Evolutionary conservation across 2,329 filamentous ascomycete species (phyloP), one percentile per base, ranked within the genome.

Genomic region (Sporothrix curviconia): DNA sequence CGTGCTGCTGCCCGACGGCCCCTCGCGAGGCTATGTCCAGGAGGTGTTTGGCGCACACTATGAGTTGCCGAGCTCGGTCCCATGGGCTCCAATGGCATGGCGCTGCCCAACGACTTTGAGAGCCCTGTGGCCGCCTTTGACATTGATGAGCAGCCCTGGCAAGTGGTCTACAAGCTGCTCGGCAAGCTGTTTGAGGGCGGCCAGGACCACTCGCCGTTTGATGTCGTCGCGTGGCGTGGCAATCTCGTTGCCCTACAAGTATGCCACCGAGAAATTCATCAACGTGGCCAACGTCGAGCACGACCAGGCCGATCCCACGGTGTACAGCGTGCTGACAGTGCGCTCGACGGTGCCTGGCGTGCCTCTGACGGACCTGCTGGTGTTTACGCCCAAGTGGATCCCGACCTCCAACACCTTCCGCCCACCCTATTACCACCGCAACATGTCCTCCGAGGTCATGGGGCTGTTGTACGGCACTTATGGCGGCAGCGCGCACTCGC

Each of bases 161-260:
- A 51, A 19, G 73, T 88, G 2, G 72, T 85, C 0, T 79, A 79
- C 63, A 87, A 87, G 65, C 78, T 87, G 46, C 77, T 76, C 1
- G 84, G 84, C 1, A 76, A 78, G 42, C 78, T 86, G 37, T 86
- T 85, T 64, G 73, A 71, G 22, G 82, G 79, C 56, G 76, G 75
- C 22, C 85, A 89, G 66, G 74, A 74, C 22, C 85, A 88, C 66
- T 84, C 79, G 2, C 85, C 86, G 0, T 89, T 87, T 64, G 85
- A 89, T 63, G 85, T 59, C 7, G 57, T 59, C 30, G 54, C 57
- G 1, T 59, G 57, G 57, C 57, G 55, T 22, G 88, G 1, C 17
- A 83, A 81, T 54, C 86, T 86, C 64, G 81, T 82, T n/a, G 55
- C 79, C 78, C 0, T 81, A 76, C 68, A 81, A 81, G 66, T 82